These are phyloP conservation scores for Boletus subluridellus DNA, from an alignment of 1,284 basidiomycete species.

Conservation along the genomic window DNA sequence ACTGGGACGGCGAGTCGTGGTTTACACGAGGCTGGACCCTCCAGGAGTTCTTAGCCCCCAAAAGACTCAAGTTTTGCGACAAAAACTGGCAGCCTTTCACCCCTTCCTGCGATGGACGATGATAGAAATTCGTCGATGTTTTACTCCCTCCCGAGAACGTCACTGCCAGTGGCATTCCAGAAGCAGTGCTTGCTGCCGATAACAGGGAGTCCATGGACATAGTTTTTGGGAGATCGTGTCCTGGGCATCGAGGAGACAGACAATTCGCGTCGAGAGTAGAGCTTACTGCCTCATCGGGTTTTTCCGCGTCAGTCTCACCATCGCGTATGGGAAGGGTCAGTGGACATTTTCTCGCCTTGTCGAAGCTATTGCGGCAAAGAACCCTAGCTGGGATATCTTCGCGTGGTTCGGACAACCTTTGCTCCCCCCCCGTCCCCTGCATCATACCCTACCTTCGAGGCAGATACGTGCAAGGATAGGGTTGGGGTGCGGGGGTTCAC, in stretches of 20 bases:
- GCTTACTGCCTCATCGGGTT: slow-evolving; percentile 19
- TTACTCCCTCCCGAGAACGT: background rate
- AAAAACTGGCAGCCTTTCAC: slow-evolving; percentile 10
- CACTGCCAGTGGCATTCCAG: background rate
- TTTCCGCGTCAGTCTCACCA: slow-evolving; percentile 8
- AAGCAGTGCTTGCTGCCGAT: background rate
- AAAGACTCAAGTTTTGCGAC: slow-evolving; percentile 12
- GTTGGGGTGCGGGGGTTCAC: background rate
- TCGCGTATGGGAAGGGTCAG: no score
- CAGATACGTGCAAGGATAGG: background rate
- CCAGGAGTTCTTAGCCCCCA: slow-evolving; percentile 3
- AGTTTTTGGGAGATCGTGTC: slow-evolving; percentile 17
- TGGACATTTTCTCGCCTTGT: no score
- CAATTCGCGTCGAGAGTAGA: slow-evolving; percentile 13
- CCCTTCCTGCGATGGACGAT: background rate
- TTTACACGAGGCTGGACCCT: no score
- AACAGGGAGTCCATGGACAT: slow-evolving; percentile 10
- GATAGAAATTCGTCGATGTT: background rate
- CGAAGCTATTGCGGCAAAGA: slow-evolving; percentile 1
- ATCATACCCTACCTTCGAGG: slow-evolving; percentile 8
- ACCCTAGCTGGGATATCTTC: slow-evolving; percentile 13
- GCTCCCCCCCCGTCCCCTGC: slow-evolving; percentile 8
- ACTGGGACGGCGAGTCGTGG: slow-evolving; percentile 5
- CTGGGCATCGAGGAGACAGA: slow-evolving; percentile 18
- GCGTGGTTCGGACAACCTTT: slow-evolving; percentile 16